Base-by-base conservation (phyloP, 176 grass and related monocot genomes). In the Rhynchospora tenuis region DNA sequence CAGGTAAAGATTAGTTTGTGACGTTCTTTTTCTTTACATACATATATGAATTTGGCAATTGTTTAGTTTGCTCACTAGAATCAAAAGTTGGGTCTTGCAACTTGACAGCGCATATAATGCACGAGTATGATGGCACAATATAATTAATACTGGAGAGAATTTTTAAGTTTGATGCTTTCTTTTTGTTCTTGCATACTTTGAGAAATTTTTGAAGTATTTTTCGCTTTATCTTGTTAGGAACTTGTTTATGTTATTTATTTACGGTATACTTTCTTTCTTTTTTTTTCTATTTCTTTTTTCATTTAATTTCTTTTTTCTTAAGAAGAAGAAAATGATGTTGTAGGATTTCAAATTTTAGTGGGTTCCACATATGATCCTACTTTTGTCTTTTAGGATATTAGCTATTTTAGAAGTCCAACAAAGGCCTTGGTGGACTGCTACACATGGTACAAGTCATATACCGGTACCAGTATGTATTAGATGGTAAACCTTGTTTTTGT, bases 1-100 rank as follows among this genome's bases (percentile, higher is more conserved):
- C 91, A 98, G 89, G 95, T 98, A 91, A 71, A 71, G 67, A 71
- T 55, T 56, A 56, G 50, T 33, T 56, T 77, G 50, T 77, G 48
- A 56, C 55, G 29, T 77, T 16, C 42, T 71, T 71, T 56, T 56
- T 67, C 45, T 12, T 45, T 20, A 22, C 19, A 71, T 71, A 17
- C 10, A n/a, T n/a, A n/a, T n/a, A n/a, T n/a, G n/a, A 71, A n/a
- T 71, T 45, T 45, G 67, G 9, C 19, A 71, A 17, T 44, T 71
- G 31, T 45, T 77, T 56, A 55, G 73, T 76, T 76, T 27, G 48
- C 50, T 76, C 46, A 55, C 51, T 52, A 12, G 23, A 75, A 27
- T 12, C 2, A 52, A 52, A 75, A 27, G 12, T 52, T 75, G 1
- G 22, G 12, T 47, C 47, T 72, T 72, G 43, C 43, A 72, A 72